phyloP scores from a whole-genome alignment of 2,329 filamentous ascomycete genomes.

The Alternaria gansuensis region DNA sequence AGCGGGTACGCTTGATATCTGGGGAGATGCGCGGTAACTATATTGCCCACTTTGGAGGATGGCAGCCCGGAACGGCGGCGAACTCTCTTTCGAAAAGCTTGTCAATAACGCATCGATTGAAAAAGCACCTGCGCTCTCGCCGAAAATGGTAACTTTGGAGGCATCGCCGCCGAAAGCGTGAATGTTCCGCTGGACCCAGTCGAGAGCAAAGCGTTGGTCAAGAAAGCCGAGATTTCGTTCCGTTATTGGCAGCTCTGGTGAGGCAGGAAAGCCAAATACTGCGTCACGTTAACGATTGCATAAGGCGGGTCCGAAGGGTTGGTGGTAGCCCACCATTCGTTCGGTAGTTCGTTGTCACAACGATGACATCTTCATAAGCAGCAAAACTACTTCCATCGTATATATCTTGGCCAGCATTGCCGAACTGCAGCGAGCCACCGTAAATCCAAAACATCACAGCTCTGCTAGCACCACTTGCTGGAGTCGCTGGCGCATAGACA shows the following conservation, averaged over 20 bases:
- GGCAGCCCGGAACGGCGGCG: slow-evolving; percentile 42
- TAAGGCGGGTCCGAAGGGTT: too few species aligned
- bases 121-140: slow-evolving; percentile 41
- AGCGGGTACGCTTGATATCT: slow-evolving; percentile 19
- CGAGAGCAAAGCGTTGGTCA: slow-evolving; percentile 64
- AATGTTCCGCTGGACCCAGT: slow-evolving; percentile 64
- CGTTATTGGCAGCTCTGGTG: slow-evolving; percentile 32
- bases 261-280: slow-evolving; percentile 45
- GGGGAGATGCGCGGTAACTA: slow-evolving; percentile 29
- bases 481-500: slow-evolving; percentile 45
- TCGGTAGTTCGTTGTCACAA: slow-evolving; percentile 43
- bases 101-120: slow-evolving; percentile 42
- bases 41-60: slow-evolving; percentile 43
- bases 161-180: slow-evolving; percentile 60
- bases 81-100: slow-evolving; percentile 32
- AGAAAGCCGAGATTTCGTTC: slow-evolving; percentile 62
- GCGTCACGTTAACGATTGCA: slow-evolving; percentile 2
- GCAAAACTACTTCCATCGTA: slow-evolving; percentile 45
- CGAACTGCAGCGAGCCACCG: slow-evolving; percentile 41
- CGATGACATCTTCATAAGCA: slow-evolving; percentile 42
- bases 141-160: slow-evolving; percentile 59
- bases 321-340: slow-evolving; percentile 36
- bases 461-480: slow-evolving; percentile 25
- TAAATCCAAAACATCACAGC: slow-evolving; percentile 47
- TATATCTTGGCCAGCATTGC: slow-evolving; percentile 29